phyloP scores from a whole-genome alignment of 495 filamentous ascomycete genomes.

The Penicillium flavigenum region DNA sequence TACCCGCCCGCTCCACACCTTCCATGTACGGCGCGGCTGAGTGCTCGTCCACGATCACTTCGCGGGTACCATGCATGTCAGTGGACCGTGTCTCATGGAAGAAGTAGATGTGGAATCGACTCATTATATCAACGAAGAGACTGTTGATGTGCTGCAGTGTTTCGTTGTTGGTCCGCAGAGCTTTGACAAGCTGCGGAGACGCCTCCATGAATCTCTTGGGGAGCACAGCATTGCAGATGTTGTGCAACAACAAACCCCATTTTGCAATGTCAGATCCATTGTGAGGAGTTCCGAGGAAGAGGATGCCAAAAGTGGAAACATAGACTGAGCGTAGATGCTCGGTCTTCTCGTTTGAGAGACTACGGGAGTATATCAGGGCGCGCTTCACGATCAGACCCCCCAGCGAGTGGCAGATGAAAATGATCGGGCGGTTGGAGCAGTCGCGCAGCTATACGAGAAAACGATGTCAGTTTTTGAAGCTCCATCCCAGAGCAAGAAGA shows the following conservation, averaged over 20 bases:
- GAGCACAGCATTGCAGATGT: conserved; percentile 67
- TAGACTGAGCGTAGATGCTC: conserved; percentile 75
- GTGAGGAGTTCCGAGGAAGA: conserved; percentile 89
- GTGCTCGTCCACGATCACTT: conserved; percentile 67
- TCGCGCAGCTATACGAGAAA: conserved; percentile 46
- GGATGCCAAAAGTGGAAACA: conserved; percentile 78
- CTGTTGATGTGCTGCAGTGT: conserved; percentile 78
- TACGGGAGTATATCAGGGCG: conserved; percentile 63
- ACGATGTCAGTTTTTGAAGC: neutral
- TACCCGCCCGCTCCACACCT: conserved; percentile 72
- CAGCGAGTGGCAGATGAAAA: conserved; percentile 82
- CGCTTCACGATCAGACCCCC: conserved; percentile 81
- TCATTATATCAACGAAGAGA: conserved; percentile 70
- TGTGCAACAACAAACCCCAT: conserved; percentile 73
- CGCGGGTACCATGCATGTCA: conserved; percentile 59
- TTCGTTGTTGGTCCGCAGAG: conserved; percentile 75
- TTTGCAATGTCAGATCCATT: conserved; percentile 72
- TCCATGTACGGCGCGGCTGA: conserved; percentile 75
- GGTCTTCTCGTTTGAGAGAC: conserved; percentile 61
- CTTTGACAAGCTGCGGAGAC: conserved; percentile 66
- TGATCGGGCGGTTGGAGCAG: conserved; percentile 64
- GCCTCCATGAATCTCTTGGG: conserved; percentile 70
- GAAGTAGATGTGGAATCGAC: conserved; percentile 69
- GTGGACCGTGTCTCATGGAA: conserved; percentile 71
- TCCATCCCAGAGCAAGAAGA: neutral